phyloP scores from a whole-genome alignment of 2,329 filamentous ascomycete genomes.

The Diplodia corticola region DNA sequence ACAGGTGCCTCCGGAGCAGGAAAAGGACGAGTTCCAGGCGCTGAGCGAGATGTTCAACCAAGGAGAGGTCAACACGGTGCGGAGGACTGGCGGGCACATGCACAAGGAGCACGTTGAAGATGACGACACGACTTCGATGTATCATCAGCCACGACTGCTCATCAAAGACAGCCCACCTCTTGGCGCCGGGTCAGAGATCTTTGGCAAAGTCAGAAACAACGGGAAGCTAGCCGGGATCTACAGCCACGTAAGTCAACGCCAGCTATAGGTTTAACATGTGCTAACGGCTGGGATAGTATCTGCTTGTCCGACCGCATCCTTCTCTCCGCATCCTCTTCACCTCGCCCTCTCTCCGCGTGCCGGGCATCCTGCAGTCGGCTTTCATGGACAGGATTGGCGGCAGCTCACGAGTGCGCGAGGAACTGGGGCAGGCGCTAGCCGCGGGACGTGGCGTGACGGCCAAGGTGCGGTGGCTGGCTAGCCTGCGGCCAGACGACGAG shows the following conservation, averaged over 20 bases:
- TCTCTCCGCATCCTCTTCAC: slow-evolving; percentile 53
- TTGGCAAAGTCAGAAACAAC: slow-evolving; percentile 35
- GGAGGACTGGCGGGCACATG: slow-evolving; percentile 64
- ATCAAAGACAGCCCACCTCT: slow-evolving; percentile 46
- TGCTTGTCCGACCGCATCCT: slow-evolving; percentile 50
- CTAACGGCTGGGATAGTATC: slow-evolving; percentile 39
- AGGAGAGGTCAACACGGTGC: slow-evolving; percentile 64
- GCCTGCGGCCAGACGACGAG: slow-evolving; percentile 46
- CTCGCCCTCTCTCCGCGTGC: slow-evolving; percentile 51
- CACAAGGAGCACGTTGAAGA: slow-evolving; percentile 50
- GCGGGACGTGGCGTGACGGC: slow-evolving; percentile 72
- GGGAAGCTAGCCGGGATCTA: slow-evolving; percentile 49
- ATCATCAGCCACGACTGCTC: slow-evolving; percentile 48
- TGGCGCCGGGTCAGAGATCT: neutral
- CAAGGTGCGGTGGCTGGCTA: slow-evolving; percentile 67
- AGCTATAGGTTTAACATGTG: slow-evolving; percentile 7
- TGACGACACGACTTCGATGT: slow-evolving; percentile 28
- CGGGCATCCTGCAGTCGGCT: slow-evolving; percentile 50
- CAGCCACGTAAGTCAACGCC: slow-evolving; percentile 53
- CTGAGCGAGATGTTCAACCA: slow-evolving; percentile 70
- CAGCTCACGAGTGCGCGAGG: slow-evolving; percentile 53
- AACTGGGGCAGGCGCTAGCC: slow-evolving; percentile 61
- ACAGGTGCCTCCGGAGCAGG: slow-evolving; percentile 27
- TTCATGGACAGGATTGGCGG: slow-evolving; percentile 54
- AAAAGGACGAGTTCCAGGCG: slow-evolving; percentile 65